A percentile compares a stretch with the other conserved stretches of the same genome.
Conservation (phyloP, 768 basidiomycete species). For the Hygrocybe coccinea region DNA sequence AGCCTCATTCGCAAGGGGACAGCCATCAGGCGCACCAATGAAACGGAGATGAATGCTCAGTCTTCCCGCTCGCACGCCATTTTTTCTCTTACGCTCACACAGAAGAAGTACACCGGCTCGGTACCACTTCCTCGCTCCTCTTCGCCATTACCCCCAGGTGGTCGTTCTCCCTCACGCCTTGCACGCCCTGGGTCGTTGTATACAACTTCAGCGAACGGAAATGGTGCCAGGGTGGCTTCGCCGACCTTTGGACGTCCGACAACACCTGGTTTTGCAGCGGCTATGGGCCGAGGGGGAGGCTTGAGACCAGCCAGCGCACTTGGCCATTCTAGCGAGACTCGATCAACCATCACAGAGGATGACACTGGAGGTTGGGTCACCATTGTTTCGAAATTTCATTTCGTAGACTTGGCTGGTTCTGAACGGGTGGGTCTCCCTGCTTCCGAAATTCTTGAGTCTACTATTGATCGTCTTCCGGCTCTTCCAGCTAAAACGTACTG, state of each 20-base stretch:
- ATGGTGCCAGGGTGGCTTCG: constrained; percentile 58
- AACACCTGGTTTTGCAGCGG: constrained; percentile 73
- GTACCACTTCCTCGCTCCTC: constrained; percentile 67
- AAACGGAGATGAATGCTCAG: constrained; percentile 98
- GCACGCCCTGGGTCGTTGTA: constrained; percentile 81
- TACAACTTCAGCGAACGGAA: constrained; percentile 32
- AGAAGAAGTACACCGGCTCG: constrained; percentile 78
- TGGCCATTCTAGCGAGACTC: constrained; percentile 58
- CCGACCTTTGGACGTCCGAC: constrained; percentile 73
- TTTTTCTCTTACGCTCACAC: constrained; percentile 91
- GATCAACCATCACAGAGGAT: constrained; percentile 44
- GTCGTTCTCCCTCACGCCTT: constrained; percentile 72
- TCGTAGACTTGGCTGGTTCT: constrained; percentile 95
- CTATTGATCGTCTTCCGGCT: constrained; percentile 16
- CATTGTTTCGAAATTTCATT: constrained; percentile 93
- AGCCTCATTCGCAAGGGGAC: constrained; percentile 88
- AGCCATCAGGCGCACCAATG: constrained; percentile 86
- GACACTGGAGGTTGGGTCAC: constrained; percentile 82
- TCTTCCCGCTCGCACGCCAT: constrained; percentile 98
- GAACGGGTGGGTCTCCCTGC: constrained; percentile 65
- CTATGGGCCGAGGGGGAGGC: constrained; percentile 63
- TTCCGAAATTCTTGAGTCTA: constrained; percentile 1
- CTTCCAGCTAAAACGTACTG: constrained; percentile 84
- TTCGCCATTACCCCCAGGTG: constrained; percentile 68
- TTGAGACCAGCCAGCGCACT: constrained; percentile 77